Evolutionary conservation across 345 rosid genomes (phyloP).

Genomic region (Salix udensis): DNA sequence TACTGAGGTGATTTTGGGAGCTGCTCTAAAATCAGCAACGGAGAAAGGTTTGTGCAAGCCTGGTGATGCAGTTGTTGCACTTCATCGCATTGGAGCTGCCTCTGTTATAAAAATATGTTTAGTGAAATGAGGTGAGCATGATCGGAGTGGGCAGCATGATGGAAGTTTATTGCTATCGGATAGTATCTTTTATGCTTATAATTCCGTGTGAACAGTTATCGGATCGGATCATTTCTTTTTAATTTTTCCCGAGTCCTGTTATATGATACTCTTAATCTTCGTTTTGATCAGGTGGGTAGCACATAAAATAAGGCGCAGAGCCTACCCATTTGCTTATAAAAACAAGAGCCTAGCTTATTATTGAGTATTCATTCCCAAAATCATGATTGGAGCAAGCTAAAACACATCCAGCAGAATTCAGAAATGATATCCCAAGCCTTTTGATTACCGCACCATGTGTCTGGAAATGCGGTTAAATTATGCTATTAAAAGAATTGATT

Average conservation of each 20-base stretch:
- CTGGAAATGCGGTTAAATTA: no score
- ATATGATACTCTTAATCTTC: neutral
- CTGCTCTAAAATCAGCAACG: conserved; percentile 66
- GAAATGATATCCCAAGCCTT: neutral
- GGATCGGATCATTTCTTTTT: neutral
- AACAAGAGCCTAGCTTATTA: neutral
- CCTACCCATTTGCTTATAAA: neutral
- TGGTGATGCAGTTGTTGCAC: conserved; percentile 76
- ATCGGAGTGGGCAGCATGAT: neutral
- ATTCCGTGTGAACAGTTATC: neutral
- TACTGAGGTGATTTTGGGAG: conserved; percentile 68
- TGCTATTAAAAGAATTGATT: no score
- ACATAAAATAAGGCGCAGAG: neutral
- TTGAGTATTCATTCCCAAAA: neutral
- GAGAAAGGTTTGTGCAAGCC: conserved; percentile 55
- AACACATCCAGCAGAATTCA: neutral
- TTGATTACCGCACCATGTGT: neutral
- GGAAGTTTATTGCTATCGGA: neutral
- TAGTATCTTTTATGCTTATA: neutral
- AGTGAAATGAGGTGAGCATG: conserved; percentile 44
- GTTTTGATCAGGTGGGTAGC: neutral
- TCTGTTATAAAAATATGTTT: conserved; percentile 84
- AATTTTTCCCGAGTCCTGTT: neutral
- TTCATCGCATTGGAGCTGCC: conserved; percentile 84
- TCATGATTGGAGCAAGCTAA: neutral